A percentile compares a stretch with the other conserved stretches of the same genome.
These are phyloP conservation scores for Poa pratensis DNA, from an alignment of 176 grass and related monocot genomes.

Conservation along the genomic window DNA sequence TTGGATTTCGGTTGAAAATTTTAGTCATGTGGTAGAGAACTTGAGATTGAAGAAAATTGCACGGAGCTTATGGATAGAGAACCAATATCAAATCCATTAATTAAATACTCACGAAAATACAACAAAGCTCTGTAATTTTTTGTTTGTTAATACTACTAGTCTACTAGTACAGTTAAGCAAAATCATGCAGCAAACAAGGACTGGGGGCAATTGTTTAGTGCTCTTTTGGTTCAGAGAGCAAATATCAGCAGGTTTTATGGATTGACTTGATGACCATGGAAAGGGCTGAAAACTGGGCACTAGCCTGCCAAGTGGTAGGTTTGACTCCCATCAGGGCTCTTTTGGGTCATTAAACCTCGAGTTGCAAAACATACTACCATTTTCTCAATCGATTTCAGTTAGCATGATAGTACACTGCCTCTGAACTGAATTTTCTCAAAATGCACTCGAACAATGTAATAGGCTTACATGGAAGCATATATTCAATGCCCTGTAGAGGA, in stretches of 20 bases:
- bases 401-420: not conserved
- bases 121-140: not conserved
- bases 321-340: too few relatives aligned
- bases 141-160: too few relatives aligned
- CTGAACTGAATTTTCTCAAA: slow-evolving; percentile 1
- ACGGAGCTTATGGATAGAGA: not conserved
- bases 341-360: too few relatives aligned
- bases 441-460: not conserved
- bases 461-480: slow-evolving; percentile 76
- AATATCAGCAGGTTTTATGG: too few relatives aligned
- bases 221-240: not conserved
- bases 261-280: too few relatives aligned
- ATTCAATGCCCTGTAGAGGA: slow-evolving; percentile 78
- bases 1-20: not conserved
- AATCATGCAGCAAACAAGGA: not conserved
- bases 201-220: not conserved
- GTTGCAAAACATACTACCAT: not conserved
- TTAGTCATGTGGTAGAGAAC: not conserved
- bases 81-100: not conserved
- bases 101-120: not conserved
- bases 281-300: too few relatives aligned
- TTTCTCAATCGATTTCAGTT: too few relatives aligned
- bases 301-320: too few relatives aligned
- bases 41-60: not conserved
- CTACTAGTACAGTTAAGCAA: too few relatives aligned